Conservation (phyloP, 2,329 filamentous ascomycete genomes). For the Huntiella decipiens region DNA sequence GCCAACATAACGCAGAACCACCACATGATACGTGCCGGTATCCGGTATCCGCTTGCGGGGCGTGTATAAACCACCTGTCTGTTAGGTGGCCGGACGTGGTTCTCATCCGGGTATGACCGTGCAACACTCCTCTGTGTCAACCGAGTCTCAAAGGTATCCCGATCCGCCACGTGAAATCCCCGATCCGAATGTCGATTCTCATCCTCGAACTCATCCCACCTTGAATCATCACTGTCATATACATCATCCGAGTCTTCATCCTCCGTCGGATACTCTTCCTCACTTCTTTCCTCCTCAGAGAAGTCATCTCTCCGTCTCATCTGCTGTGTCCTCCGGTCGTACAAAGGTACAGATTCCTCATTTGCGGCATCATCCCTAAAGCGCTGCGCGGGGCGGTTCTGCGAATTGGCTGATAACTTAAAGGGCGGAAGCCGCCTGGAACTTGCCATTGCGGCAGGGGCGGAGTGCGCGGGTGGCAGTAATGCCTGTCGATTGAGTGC, state of each 20-base stretch:
- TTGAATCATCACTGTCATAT: constrained; percentile 1
- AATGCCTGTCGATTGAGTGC: neutral
- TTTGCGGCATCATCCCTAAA: constrained; percentile 24
- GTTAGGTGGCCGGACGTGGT: constrained; percentile 15
- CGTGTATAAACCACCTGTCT: constrained; percentile 20
- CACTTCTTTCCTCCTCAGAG: neutral
- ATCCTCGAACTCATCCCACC: constrained; percentile 7
- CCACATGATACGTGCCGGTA: constrained; percentile 55
- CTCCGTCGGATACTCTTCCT: neutral
- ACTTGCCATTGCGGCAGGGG: constrained; percentile 6
- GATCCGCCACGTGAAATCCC: constrained; percentile 26
- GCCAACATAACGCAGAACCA: constrained; percentile 60
- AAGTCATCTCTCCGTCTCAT: constrained; percentile 1
- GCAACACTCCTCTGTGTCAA: neutral
- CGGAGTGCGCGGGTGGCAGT: no score
- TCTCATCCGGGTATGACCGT: constrained; percentile 2
- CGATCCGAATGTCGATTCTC: constrained; percentile 20
- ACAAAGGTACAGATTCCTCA: constrained; percentile 13
- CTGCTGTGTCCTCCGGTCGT: constrained; percentile 17
- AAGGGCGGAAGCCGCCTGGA: constrained; percentile 10
- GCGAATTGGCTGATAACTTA: constrained; percentile 16
- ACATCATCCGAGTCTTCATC: constrained; percentile 1
- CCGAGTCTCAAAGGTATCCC: constrained; percentile 30
- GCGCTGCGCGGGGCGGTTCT: neutral
- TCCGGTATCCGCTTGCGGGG: constrained; percentile 30